These are phyloP conservation scores for Suhomyces sp. DNA, from an alignment of 805 yeast genomes.

Conservation along the genomic window DNA sequence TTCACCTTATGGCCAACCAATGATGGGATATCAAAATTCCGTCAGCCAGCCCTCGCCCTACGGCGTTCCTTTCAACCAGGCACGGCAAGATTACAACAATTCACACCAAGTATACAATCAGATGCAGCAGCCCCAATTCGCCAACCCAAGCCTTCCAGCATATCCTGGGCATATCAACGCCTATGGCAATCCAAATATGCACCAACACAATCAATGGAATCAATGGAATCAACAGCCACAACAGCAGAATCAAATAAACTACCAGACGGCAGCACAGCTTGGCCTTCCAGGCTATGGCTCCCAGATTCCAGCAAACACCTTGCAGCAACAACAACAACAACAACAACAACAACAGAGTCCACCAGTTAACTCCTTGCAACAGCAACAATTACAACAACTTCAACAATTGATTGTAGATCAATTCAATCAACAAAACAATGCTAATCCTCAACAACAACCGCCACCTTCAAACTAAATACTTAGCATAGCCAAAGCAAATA, in stretches of 20 bases:
- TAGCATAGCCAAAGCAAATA: neutral
- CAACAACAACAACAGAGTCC: neutral
- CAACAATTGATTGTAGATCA: constrained; percentile 23
- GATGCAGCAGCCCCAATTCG: neutral
- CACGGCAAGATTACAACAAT: constrained; percentile 8
- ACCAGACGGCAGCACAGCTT: neutral
- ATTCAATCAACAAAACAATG: constrained; percentile 10
- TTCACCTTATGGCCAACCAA: neutral
- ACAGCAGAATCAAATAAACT: neutral
- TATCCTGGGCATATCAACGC: neutral
- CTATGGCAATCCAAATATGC: neutral
- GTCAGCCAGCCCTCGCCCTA: constrained; percentile 14
- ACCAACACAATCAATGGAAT: neutral
- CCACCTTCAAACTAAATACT: neutral
- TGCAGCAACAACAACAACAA: constrained; percentile 2
- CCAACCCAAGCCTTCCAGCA: neutral
- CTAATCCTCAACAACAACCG: constrained; percentile 11
- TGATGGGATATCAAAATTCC: neutral
- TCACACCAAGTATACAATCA: constrained; percentile 9
- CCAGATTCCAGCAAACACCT: constrained; percentile 7
- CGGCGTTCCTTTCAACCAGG: constrained; percentile 22
- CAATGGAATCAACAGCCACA: constrained; percentile 2
- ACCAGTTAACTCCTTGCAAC: constrained; percentile 14
- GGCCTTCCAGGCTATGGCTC: neutral
- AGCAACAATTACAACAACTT: constrained; percentile 22